A percentile compares a stretch with the other conserved stretches of the same genome.
Conservation (phyloP, 495 filamentous ascomycete species). For the Penicillium egyptiacum region DNA sequence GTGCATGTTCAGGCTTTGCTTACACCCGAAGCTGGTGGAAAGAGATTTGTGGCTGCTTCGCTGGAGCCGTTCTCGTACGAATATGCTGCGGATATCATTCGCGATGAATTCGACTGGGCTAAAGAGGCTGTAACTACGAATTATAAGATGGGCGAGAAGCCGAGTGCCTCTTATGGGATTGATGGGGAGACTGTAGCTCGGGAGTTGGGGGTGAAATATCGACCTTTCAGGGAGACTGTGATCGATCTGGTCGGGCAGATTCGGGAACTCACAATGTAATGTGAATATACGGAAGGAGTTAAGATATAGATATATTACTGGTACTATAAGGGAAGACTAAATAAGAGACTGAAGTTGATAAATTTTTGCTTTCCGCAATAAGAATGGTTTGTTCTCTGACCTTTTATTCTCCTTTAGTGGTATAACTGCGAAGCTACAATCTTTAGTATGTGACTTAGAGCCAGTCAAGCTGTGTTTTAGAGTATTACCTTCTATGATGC, state of each 20-base stretch:
- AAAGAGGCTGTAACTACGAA: constrained; percentile 28
- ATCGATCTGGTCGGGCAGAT: constrained; percentile 34
- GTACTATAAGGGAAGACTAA: too few relatives aligned
- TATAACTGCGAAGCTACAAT: too few relatives aligned
- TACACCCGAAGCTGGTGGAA: constrained; percentile 33
- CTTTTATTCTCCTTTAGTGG: too few relatives aligned
- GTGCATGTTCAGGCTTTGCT: constrained; percentile 44
- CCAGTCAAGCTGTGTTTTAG: too few relatives aligned
- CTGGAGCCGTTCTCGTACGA: constrained; percentile 44
- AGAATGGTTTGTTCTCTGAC: too few relatives aligned
- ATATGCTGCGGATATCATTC: constrained; percentile 38
- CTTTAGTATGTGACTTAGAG: too few relatives aligned
- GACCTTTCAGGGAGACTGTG: constrained; percentile 42
- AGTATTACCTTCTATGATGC: too few relatives aligned
- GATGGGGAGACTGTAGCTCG: constrained; percentile 43
- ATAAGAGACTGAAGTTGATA: too few relatives aligned
- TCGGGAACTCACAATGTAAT: constrained; percentile 71
- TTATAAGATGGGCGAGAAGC: constrained; percentile 30
- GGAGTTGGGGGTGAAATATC: constrained; percentile 42
- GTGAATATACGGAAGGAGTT: too few relatives aligned
- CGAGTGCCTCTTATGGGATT: constrained; percentile 29
- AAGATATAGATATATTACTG: too few relatives aligned
- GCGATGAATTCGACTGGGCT: constrained; percentile 29
- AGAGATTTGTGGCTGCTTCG: constrained; percentile 35
- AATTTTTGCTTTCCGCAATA: too few relatives aligned